These are phyloP conservation scores for Phytophthora cryptogea DNA, from an alignment of 352 stramenopile genomes.

Conservation along the genomic window DNA sequence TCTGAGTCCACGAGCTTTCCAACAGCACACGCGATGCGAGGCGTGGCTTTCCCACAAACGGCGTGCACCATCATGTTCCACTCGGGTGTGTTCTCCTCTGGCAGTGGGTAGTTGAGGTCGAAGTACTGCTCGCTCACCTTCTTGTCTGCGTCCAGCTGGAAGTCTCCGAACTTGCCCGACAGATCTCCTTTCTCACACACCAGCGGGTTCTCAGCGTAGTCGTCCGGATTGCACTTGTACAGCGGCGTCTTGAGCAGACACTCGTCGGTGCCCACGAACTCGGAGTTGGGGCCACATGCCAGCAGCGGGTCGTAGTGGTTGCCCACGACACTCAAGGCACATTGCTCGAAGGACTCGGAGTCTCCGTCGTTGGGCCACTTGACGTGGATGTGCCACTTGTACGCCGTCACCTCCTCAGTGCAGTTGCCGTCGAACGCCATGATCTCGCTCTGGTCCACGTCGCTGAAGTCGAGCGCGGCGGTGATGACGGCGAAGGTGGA, in stretches of 20 bases:
- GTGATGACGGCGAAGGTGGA: conserved; percentile 48
- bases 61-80: conserved; percentile 63
- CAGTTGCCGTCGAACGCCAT: conserved; percentile 47
- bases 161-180: conserved; percentile 49
- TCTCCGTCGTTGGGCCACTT: conserved; percentile 42
- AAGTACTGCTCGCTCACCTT: conserved; percentile 22
- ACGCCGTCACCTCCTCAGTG: conserved; percentile 36
- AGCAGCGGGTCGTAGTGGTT: conserved; percentile 68
- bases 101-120: conserved; percentile 43
- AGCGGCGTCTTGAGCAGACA: conserved; percentile 39
- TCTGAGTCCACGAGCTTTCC: conserved; percentile 23
- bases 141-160: conserved; percentile 36
- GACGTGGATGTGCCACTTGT: conserved; percentile 66
- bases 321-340: conserved; percentile 36
- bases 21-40: conserved; percentile 49
- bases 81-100: conserved; percentile 40
- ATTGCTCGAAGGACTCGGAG: conserved; percentile 48
- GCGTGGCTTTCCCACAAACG: conserved; percentile 40
- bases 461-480: conserved; percentile 49
- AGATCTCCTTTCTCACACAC: conserved; percentile 67
- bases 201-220: conserved; percentile 38
- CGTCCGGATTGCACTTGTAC: conserved; percentile 49
- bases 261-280: conserved; percentile 43
- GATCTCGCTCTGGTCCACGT: conserved; percentile 40
- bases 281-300: conserved; percentile 59